A percentile compares a stretch with the other conserved stretches of the same genome.
phyloP scores from a whole-genome alignment of 176 grass and related monocot species.

The Urochloa ruziziensis region DNA sequence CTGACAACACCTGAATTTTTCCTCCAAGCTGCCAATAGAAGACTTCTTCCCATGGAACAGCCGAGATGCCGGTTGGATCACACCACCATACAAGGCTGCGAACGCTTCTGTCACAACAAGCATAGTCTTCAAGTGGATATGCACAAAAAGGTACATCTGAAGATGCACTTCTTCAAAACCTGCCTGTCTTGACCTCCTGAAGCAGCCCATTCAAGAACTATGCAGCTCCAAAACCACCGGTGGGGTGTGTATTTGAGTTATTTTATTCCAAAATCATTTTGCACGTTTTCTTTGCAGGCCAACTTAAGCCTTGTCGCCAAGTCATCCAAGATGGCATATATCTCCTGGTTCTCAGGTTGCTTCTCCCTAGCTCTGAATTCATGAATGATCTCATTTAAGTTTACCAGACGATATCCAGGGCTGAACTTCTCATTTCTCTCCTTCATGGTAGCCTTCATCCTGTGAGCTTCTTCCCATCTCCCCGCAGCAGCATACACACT shows the following conservation, averaged over 20 bases:
- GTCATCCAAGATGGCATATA: conserved; percentile 58
- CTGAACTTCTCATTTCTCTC: conserved; percentile 34
- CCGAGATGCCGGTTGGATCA: not conserved
- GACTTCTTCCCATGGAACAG: not conserved
- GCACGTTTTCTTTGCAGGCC: not conserved
- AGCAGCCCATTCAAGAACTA: not conserved
- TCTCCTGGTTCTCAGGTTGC: conserved; percentile 38
- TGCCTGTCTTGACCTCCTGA: not conserved
- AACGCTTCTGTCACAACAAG: not conserved
- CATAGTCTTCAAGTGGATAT: not conserved
- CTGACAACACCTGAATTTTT: not conserved
- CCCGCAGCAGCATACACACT: conserved; percentile 69
- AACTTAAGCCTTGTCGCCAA: conserved; percentile 23
- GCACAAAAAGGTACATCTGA: not conserved
- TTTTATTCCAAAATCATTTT: not conserved
- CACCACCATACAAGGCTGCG: not conserved
- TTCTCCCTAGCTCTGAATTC: conserved; percentile 47
- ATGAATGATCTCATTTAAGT: conserved; percentile 57
- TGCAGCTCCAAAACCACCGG: not conserved
- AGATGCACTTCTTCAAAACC: not conserved
- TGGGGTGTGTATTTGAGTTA: not conserved
- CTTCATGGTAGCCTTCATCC: conserved; percentile 57
- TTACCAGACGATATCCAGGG: conserved; percentile 52
- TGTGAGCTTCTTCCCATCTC: conserved; percentile 58
- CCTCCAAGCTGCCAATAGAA: not conserved